phyloP scores from a whole-genome alignment of 768 basidiomycete genomes.

The Suillus paluster region DNA sequence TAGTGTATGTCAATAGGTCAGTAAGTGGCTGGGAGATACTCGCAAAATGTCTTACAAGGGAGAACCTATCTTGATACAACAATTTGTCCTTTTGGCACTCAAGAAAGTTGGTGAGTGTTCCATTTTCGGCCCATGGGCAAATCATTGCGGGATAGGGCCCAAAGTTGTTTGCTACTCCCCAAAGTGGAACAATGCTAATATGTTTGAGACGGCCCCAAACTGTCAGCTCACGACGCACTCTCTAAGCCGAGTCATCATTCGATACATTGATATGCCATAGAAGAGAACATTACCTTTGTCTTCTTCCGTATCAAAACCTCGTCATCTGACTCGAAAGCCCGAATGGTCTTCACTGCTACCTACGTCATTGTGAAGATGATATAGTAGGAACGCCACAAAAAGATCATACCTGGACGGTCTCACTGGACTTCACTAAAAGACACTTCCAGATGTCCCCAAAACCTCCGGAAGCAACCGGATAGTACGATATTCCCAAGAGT shows the following conservation, averaged over 20 bases:
- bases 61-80: conserved; percentile 13
- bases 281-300: not conserved
- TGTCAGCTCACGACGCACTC: conserved; percentile 22
- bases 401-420: not conserved
- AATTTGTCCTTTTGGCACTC: conserved; percentile 11
- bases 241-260: conserved; percentile 5
- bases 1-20: not conserved
- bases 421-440: not conserved
- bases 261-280: not conserved
- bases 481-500: not conserved
- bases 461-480: not conserved
- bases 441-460: conserved; percentile 9
- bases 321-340: not conserved
- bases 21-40: not conserved
- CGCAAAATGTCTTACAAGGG: conserved; percentile 14
- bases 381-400: not conserved
- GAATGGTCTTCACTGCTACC: conserved; percentile 6
- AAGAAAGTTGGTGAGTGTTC: conserved; percentile 18
- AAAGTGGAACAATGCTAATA: conserved; percentile 22
- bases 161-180: conserved; percentile 21
- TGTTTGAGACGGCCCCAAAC: conserved; percentile 25
- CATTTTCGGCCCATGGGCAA: conserved; percentile 24
- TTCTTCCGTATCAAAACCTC: not conserved
- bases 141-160: conserved; percentile 25
- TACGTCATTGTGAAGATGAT: not conserved